Conservation (phyloP, 2,329 filamentous ascomycete species). For the Dendrostoma leiphaemia region DNA sequence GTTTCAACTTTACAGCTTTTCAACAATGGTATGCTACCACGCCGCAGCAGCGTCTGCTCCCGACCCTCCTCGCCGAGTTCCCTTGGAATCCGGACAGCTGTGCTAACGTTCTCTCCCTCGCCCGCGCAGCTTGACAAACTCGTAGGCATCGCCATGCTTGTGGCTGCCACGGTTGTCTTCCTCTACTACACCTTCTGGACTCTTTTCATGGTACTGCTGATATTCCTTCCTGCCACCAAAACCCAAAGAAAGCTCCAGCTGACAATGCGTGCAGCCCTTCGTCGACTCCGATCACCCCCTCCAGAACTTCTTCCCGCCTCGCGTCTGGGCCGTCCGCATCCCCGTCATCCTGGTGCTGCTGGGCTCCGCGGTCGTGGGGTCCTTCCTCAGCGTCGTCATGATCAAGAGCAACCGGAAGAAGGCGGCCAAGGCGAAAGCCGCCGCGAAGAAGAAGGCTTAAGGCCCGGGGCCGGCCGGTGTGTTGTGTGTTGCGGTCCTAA, state of each 20-base stretch:
- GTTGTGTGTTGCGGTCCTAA: background rate
- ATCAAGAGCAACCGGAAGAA: conserved; percentile 98
- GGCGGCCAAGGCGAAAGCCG: conserved; percentile 86
- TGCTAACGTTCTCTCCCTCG: background rate
- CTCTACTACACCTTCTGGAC: conserved; percentile 98
- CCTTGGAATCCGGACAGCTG: background rate
- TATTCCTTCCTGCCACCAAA: no score
- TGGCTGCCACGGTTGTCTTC: conserved; percentile 63
- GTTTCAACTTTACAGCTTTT: conserved; percentile 7
- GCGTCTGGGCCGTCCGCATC: conserved; percentile 98
- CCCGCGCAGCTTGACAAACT: conserved; percentile 79
- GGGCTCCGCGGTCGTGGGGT: conserved; percentile 89
- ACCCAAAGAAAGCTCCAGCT: no score
- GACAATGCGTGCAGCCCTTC: conserved; percentile 68
- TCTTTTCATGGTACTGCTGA: conserved; percentile 91
- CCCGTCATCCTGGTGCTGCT: conserved; percentile 94
- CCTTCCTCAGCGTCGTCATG: conserved; percentile 96
- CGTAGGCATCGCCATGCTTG: conserved; percentile 66
- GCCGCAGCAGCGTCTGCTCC: background rate
- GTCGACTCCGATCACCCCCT: conserved; percentile 93
- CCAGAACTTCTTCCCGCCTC: conserved; percentile 92
- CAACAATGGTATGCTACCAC: conserved; percentile 29
- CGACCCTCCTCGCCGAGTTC: background rate
- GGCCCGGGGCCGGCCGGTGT: background rate
- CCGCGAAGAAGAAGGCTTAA: conserved; percentile 81